Base-by-base conservation (phyloP, 352 stramenopile species). In the Paralagenidium karlingii region DNA sequence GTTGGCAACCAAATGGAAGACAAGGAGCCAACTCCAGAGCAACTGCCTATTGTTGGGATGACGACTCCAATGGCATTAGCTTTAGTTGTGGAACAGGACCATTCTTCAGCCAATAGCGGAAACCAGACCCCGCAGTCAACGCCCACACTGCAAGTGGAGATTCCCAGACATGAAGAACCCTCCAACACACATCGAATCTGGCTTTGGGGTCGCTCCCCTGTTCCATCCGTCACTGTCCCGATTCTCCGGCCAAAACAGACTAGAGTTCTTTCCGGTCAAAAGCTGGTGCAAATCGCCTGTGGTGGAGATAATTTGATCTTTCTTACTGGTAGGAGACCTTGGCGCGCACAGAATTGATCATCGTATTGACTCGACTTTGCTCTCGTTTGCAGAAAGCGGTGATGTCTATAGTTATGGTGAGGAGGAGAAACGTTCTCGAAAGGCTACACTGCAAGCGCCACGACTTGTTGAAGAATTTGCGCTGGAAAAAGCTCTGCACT, bases 371-470 rank as follows among this genome's bases (percentile, higher is more conserved):
- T 49, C 28, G 15, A 34, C 3, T 2, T 27, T 40, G 30, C 13
- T 42, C n/a, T n/a, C n/a, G n/a, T n/a, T n/a, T n/a, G n/a, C 70
- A 3, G 65, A 67, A 1, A 78, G 65, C 1, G 75, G 75, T 8
- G 75, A 89, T 32, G 69, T 89, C 21, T 89, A 89, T 42, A 82
- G 65, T 34, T 89, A 71, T 43, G 71, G 71, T 0, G 68, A 85
- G 27, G 75, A 82, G 46, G 70, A 85, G 33, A 77, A 69, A 5
- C 43, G 51, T 20, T 40, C 26, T 22, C 31, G 43, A 12, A 60
- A 47, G 16, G 63, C 37, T 22, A 19, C 38, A 9, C 82, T 86
- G 32, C 34, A 69, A 15, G 38, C 55, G 0, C 76, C 76, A 22
- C 71, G 64, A 32, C 50, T 90, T 7, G 65, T 90, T 8, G 68